A percentile compares a stretch with the other conserved stretches of the same genome.
These are phyloP conservation scores for Cyclaneusma minus DNA, from an alignment of 2,329 filamentous ascomycete species.

Conservation along the genomic window DNA sequence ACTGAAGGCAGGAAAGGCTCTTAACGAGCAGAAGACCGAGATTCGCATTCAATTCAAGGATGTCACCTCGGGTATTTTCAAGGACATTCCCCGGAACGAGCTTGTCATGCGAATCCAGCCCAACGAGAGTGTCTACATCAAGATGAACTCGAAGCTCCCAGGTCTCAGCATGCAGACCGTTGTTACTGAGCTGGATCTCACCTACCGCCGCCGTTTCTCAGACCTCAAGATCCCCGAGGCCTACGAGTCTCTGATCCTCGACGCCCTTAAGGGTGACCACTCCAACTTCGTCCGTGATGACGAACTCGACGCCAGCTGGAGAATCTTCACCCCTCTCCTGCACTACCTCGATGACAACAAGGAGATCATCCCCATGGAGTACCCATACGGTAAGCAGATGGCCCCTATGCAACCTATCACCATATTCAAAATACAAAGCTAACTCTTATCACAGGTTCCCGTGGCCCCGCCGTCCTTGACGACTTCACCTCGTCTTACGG, in stretches of 20 bases:
- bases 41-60: constrained; percentile 99
- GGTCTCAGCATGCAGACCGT: constrained; percentile 99
- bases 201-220: constrained; percentile 94
- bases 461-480: constrained; percentile 87
- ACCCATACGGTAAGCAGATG: constrained; percentile 73
- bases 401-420: constrained; percentile 2
- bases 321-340: constrained; percentile 91
- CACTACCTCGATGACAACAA: constrained; percentile 99
- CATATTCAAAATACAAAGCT: constrained; percentile 5
- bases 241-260: constrained; percentile 93
- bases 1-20: constrained; percentile 94
- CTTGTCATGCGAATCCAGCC: constrained; percentile 98
- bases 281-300: constrained; percentile 98
- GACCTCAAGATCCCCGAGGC: constrained; percentile 99
- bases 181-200: constrained; percentile 93
- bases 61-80: constrained; percentile 97
- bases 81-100: constrained; percentile 98
- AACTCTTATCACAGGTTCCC: constrained; percentile 52
- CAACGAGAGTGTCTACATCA: constrained; percentile 99
- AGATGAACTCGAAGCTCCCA: constrained; percentile 99
- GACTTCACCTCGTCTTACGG: constrained; percentile 97
- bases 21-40: constrained; percentile 99
- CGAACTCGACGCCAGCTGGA: constrained; percentile 94
- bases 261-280: constrained; percentile 96
- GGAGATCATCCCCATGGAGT: constrained; percentile 99